phyloP scores from a whole-genome alignment of 148 eudicot species.

The Camellia lanceoleosa region DNA sequence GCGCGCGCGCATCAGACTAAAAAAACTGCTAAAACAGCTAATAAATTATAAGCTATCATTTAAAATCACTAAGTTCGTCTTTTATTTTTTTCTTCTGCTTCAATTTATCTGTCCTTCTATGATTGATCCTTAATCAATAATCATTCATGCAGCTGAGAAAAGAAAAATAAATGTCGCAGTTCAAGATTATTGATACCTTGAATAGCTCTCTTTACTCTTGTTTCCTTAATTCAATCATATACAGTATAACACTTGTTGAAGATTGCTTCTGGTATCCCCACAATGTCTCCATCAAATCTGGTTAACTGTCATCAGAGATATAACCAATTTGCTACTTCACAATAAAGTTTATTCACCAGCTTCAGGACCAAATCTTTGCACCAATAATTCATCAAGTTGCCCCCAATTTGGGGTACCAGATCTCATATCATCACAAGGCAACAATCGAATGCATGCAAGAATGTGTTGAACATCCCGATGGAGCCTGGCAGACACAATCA shows the following conservation, averaged over 20 bases:
- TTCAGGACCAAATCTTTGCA: slow-evolving; percentile 58
- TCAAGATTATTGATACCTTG: background rate
- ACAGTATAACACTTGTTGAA: background rate
- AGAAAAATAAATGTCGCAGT: background rate
- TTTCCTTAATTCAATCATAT: slow-evolving; percentile 5
- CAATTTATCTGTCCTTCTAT: background rate
- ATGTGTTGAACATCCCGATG: slow-evolving; percentile 68
- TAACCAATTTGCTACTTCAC: slow-evolving; percentile 21
- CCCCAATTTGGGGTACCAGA: slow-evolving; percentile 71
- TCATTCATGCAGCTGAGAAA: background rate
- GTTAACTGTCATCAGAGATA: slow-evolving; percentile 2
- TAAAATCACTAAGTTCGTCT: background rate
- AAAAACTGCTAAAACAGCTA: background rate
- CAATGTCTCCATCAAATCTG: slow-evolving; percentile 13
- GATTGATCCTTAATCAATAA: background rate
- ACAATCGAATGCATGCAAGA: slow-evolving; percentile 84
- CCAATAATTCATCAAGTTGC: slow-evolving; percentile 81
- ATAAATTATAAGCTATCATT: background rate
- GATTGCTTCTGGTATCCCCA: slow-evolving; percentile 17
- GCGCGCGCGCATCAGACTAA: background rate
- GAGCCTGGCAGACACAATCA: slow-evolving; percentile 41
- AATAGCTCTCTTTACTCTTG: background rate
- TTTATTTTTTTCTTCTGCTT: background rate
- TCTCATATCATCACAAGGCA: slow-evolving; percentile 69
- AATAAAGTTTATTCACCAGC: slow-evolving; percentile 36